These are phyloP conservation scores for Ceratobasidium sp. DNA, from an alignment of 1,284 basidiomycete genomes.

Conservation along the genomic window DNA sequence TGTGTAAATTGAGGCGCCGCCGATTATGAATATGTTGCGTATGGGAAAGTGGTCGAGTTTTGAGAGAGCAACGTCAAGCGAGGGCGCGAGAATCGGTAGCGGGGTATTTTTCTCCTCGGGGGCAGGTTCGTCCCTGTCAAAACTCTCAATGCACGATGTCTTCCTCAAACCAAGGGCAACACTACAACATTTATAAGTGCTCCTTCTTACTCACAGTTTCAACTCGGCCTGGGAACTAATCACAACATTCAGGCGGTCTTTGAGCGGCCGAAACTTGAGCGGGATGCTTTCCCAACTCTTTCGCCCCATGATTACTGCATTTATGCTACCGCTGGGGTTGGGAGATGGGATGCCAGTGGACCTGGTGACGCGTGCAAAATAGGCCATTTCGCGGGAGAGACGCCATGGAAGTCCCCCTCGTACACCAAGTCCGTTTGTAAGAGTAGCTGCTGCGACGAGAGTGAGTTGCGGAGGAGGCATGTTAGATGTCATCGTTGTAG, in stretches of 20 bases:
- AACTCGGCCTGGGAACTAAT: conserved; percentile 63
- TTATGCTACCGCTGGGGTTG: conserved; percentile 56
- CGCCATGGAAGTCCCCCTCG: conserved; percentile 85
- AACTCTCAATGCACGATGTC: conserved; percentile 1
- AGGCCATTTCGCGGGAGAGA: conserved; percentile 90
- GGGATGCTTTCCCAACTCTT: conserved; percentile 99
- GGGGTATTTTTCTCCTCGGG: not conserved
- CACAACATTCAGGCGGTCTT: conserved; percentile 82
- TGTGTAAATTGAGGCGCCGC: conserved; percentile 87
- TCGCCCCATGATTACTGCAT: conserved; percentile 94
- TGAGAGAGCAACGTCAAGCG: conserved; percentile 32
- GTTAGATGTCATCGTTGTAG: not conserved
- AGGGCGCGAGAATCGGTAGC: conserved; percentile 27
- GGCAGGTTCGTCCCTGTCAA: conserved; percentile 7
- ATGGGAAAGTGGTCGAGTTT: conserved; percentile 18
- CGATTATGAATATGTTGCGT: conserved; percentile 79
- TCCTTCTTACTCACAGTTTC: conserved; percentile 13
- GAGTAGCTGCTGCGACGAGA: conserved; percentile 92
- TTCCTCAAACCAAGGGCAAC: not conserved
- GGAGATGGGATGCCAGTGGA: conserved; percentile 60
- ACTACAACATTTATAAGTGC: not conserved
- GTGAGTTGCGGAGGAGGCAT: conserved; percentile 63
- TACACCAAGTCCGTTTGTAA: conserved; percentile 87
- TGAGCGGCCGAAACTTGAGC: conserved; percentile 84
- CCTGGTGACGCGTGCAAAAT: conserved; percentile 86